Base-by-base conservation (phyloP, 805 yeast species). In the Henningerozyma blattae region DNA sequence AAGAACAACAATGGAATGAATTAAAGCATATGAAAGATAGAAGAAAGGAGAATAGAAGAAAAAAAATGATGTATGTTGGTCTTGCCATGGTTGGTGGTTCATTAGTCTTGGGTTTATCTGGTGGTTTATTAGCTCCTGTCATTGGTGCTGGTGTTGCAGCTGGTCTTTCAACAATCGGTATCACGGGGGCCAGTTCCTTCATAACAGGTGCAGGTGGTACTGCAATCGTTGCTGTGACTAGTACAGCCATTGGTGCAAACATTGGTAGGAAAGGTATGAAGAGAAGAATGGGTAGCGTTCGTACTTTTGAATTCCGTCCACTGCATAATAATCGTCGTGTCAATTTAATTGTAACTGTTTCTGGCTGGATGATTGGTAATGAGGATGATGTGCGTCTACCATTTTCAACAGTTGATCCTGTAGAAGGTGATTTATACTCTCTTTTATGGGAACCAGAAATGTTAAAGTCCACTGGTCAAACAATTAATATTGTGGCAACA, bases 141-240 rank as follows among this genome's bases (percentile, higher is more conserved):
- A 93, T 91, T 48, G 97, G 97, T 33, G 97, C 97, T 2, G 99
- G 99, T 48, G 52, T 91, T 19, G 98, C 97, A 2, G 97, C 97
- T 3, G 99, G 97, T 13, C 64, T 91, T 27, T 78, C 96, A 1
- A 91, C 98, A 0, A 74, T 89, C 16, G 99, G 99, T 22, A 81
- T 93, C 16, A 67, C 83, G 1, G 97, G 99, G n/a, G 85, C 97
- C 0, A 59, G 85, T 13, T 84, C 93, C 1, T 91, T 91, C 44
- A 62, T 91, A 22, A 96, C 96, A 0, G 97, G 98, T 33, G 83
- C 89, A 2, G 98, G 95, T 22, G 98, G 99, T 32, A 83, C 96
- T 6, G 85, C 95, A 0, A 70, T 86, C 16, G 94, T 91, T 32
- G 86, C 98, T 6, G 74, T 94, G 0, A 79, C 94, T 19, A 93